phyloP scores from a whole-genome alignment of 2,329 filamentous ascomycete species.

The Tolypocladium inflatum region DNA sequence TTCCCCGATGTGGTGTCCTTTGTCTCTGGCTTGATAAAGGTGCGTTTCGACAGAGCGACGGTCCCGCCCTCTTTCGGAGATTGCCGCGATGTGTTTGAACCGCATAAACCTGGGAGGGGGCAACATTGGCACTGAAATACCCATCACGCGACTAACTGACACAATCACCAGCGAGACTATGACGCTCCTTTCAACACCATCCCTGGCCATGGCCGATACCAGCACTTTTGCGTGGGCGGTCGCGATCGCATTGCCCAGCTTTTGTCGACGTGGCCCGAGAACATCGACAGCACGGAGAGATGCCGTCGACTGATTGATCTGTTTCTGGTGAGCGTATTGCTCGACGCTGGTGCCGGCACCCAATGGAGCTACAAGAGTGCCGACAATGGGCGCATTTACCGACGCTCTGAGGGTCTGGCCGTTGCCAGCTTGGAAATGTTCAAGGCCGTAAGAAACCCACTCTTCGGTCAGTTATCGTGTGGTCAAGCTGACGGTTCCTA shows the following conservation, averaged over 20 bases:
- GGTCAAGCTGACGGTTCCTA: slow-evolving; percentile 16
- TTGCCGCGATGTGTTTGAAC: not conserved
- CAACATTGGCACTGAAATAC: not conserved
- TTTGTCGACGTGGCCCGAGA: slow-evolving; percentile 57
- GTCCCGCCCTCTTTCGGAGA: not conserved
- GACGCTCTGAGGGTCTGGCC: slow-evolving; percentile 80
- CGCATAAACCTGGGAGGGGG: not conserved
- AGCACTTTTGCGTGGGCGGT: slow-evolving; percentile 76
- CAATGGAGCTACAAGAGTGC: slow-evolving; percentile 89
- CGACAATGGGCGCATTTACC: slow-evolving; percentile 74
- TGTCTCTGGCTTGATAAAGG: slow-evolving; percentile 92
- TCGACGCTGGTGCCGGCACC: slow-evolving; percentile 83
- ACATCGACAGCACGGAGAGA: slow-evolving; percentile 62
- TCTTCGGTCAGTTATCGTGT: not conserved
- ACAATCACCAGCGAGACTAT: slow-evolving; percentile 36
- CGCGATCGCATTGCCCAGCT: slow-evolving; percentile 64
- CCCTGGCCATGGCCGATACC: slow-evolving; percentile 77
- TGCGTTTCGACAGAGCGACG: slow-evolving; percentile 26
- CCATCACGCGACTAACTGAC: not conserved
- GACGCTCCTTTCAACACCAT: slow-evolving; percentile 52
- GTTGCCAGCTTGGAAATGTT: slow-evolving; percentile 80
- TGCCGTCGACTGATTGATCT: slow-evolving; percentile 69
- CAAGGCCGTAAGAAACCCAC: slow-evolving; percentile 47
- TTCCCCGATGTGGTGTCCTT: slow-evolving; percentile 78
- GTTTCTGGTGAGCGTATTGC: slow-evolving; percentile 69